A percentile compares a stretch with the other conserved stretches of the same genome.
These are phyloP conservation scores for Populus hybrid DNA, from an alignment of 441 rosid genomes.

Conservation along the genomic window DNA sequence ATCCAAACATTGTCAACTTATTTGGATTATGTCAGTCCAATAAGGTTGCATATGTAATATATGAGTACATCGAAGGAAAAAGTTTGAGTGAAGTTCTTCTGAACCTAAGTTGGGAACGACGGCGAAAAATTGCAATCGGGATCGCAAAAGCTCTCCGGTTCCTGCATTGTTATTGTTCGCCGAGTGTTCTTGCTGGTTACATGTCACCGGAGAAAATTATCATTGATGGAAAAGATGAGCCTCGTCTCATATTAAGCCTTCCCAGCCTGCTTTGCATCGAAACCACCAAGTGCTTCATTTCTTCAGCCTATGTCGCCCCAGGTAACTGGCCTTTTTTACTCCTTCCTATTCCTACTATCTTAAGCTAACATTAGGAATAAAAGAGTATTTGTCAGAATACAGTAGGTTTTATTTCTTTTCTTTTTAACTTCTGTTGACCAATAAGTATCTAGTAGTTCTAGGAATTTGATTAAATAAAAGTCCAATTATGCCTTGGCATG, in stretches of 20 bases:
- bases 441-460: neutral
- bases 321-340: conserved; percentile 35
- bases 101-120: conserved; percentile 56
- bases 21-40: conserved; percentile 53
- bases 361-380: neutral
- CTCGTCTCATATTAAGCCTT: conserved; percentile 43
- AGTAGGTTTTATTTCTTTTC: neutral
- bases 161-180: conserved; percentile 47
- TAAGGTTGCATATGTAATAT: conserved; percentile 44
- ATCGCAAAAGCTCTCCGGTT: conserved; percentile 57
- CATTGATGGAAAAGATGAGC: conserved; percentile 47
- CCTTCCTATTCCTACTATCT: neutral
- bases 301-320: conserved; percentile 53
- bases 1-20: conserved; percentile 58
- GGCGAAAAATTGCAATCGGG: conserved; percentile 54
- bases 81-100: conserved; percentile 40
- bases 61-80: conserved; percentile 54
- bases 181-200: conserved; percentile 30
- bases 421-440: neutral
- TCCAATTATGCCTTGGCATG: neutral
- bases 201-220: conserved; percentile 52
- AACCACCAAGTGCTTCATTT: conserved; percentile 28
- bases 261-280: conserved; percentile 28
- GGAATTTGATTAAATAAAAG: neutral
- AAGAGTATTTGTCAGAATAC: neutral